Percentiles rank a stretch among this genome's conserved stretches.
These are phyloP conservation scores for Holtermannia corniformis DNA, from an alignment of 768 basidiomycete genomes.

Conservation along the genomic window DNA sequence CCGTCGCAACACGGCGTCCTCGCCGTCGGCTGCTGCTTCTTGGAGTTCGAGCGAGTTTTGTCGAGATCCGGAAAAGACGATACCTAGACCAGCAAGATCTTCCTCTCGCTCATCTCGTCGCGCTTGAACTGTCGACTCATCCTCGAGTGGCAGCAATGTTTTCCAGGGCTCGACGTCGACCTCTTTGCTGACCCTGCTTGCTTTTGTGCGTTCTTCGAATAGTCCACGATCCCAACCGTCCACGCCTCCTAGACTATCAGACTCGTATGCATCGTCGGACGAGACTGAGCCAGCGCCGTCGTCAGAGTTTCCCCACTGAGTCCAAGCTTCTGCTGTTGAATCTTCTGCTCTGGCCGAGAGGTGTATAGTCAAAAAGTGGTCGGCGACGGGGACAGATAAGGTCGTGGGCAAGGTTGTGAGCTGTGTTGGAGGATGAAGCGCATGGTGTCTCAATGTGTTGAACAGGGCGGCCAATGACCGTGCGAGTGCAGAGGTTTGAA, in stretches of 20 bases:
- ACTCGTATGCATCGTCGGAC: neutral
- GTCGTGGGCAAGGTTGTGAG: neutral
- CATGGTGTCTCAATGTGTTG: neutral
- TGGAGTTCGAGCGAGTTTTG: conserved; percentile 2
- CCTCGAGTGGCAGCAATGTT: conserved; percentile 66
- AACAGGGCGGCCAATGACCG: conserved; percentile 51
- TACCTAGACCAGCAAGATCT: conserved; percentile 22
- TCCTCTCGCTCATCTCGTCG: conserved; percentile 42
- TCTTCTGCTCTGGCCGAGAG: neutral
- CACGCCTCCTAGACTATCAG: neutral
- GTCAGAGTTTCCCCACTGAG: conserved; percentile 30
- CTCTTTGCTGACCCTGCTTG: conserved; percentile 45
- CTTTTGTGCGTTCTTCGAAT: neutral
- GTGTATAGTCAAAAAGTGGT: neutral
- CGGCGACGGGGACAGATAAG: neutral
- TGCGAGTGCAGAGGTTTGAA: conserved; percentile 61
- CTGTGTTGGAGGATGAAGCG: neutral
- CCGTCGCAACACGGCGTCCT: conserved; percentile 31
- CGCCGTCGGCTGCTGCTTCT: conserved; percentile 40
- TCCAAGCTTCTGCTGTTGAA: conserved; percentile 17
- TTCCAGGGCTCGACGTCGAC: conserved; percentile 83
- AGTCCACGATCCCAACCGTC: neutral
- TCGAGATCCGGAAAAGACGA: conserved; percentile 7
- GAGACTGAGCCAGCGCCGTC: conserved; percentile 14
- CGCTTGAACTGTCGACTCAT: conserved; percentile 48